Evolutionary conservation across 805 yeast species (phyloP).

Genomic region (Saturnispora quitensis): DNA sequence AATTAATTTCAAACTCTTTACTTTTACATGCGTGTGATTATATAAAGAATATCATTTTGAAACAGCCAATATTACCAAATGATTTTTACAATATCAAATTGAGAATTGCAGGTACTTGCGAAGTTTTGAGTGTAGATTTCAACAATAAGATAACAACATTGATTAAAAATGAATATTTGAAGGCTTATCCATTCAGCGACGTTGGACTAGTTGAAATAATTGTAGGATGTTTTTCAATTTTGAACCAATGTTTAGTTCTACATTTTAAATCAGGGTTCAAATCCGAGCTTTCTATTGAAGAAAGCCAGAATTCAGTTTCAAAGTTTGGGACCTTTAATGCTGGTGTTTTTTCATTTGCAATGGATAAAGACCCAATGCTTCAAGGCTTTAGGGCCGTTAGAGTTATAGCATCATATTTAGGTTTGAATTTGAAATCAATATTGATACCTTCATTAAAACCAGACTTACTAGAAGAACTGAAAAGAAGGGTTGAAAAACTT

Average conservation of each 20-base stretch:
- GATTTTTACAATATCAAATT: neutral
- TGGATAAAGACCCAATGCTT: conserved; percentile 2
- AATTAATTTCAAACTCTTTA: conserved; percentile 5
- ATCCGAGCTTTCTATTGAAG: conserved; percentile 2
- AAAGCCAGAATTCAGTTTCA: conserved; percentile 5
- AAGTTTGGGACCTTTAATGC: conserved; percentile 11
- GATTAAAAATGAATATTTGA: conserved; percentile 7
- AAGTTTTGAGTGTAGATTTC: conserved; percentile 4
- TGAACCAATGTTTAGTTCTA: conserved; percentile 9
- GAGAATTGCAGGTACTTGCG: conserved; percentile 6
- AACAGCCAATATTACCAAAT: conserved; percentile 7
- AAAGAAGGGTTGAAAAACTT: conserved; percentile 4
- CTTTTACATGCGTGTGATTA: conserved; percentile 7
- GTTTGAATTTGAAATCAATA: conserved; percentile 4
- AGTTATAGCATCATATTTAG: conserved; percentile 5
- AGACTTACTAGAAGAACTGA: conserved; percentile 6
- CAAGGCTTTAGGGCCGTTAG: neutral
- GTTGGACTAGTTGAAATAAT: neutral
- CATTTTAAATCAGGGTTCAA: conserved; percentile 9
- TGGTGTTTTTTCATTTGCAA: conserved; percentile 9
- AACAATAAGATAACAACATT: conserved; percentile 5
- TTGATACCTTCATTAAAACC: neutral
- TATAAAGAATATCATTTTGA: conserved; percentile 8
- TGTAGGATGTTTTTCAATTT: conserved; percentile 3
- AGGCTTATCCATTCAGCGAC: conserved; percentile 1